These are phyloP conservation scores for Neobulgaria alba DNA, from an alignment of 2,329 filamentous ascomycete genomes.

Conservation along the genomic window DNA sequence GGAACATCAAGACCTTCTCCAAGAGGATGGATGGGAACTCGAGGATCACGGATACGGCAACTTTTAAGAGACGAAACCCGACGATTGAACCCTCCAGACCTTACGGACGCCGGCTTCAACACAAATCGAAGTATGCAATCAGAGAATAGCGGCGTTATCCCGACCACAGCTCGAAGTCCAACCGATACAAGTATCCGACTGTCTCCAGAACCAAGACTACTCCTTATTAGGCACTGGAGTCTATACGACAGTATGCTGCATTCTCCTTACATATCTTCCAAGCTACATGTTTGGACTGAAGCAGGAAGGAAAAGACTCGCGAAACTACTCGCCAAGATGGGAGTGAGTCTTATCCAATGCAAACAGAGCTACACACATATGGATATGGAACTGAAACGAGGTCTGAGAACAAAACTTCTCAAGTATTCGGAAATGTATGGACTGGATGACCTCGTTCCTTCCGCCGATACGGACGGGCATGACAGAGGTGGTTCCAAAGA, in stretches of 20 bases:
- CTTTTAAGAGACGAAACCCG: constrained; percentile 88
- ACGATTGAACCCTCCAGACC: constrained; percentile 74
- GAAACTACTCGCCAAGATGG: constrained; percentile 96
- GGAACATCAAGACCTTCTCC: constrained; percentile 47
- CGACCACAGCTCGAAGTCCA: constrained; percentile 77
- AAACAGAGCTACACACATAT: constrained; percentile 96
- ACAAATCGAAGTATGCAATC: constrained; percentile 52
- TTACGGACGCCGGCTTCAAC: constrained; percentile 43
- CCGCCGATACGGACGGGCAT: constrained; percentile 60
- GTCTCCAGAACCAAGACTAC: constrained; percentile 86
- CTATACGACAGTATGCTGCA: constrained; percentile 98
- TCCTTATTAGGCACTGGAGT: constrained; percentile 92
- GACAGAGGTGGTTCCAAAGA: constrained; percentile 69
- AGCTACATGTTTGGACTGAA: constrained; percentile 91
- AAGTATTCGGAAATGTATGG: constrained; percentile 92
- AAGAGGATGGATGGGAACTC: constrained; percentile 70
- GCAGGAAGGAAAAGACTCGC: constrained; percentile 79
- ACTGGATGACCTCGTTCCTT: constrained; percentile 84
- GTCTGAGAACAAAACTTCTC: constrained; percentile 73
- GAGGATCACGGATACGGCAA: constrained; percentile 76
- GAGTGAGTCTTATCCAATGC: constrained; percentile 85
- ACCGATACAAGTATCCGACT: constrained; percentile 88
- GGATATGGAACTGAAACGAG: constrained; percentile 93
- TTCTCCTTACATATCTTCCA: constrained; percentile 85
- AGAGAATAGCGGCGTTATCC: constrained; percentile 73